phyloP scores from a whole-genome alignment of 495 filamentous ascomycete species.

The Hypoxylon crocopeplum region DNA sequence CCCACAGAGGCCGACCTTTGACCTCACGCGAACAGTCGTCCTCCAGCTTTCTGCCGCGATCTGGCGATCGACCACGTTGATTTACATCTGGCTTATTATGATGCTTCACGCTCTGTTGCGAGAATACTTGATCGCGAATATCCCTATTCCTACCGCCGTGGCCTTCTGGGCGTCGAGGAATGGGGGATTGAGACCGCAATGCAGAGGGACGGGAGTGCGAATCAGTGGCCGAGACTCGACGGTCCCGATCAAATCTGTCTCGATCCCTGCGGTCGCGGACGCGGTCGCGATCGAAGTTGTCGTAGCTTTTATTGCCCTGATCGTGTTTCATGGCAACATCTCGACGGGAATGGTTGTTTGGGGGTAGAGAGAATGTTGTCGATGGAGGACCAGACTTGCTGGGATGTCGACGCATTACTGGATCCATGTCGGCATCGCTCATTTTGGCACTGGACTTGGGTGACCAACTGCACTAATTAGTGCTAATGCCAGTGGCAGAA shows the following conservation, averaged over 20 bases:
- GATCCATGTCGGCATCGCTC: constrained; percentile 38
- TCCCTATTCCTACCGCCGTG: constrained; percentile 25
- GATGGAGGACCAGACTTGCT: constrained; percentile 24
- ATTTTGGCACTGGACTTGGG: constrained; percentile 29
- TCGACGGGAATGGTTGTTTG: constrained; percentile 23
- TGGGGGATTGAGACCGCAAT: constrained; percentile 37
- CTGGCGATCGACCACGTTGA: constrained; percentile 36
- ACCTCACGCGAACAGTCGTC: constrained; percentile 28
- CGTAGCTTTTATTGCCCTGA: constrained; percentile 28
- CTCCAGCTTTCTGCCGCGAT: constrained; percentile 18
- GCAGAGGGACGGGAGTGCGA: constrained; percentile 30
- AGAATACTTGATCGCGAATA: constrained; percentile 23
- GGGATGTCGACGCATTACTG: constrained; percentile 33
- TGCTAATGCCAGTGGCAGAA: constrained; percentile 23
- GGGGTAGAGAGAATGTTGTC: constrained; percentile 21
- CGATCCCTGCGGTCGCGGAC: constrained; percentile 40
- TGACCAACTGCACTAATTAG: constrained; percentile 12
- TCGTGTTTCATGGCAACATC: constrained; percentile 44
- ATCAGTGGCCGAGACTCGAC: constrained; percentile 27
- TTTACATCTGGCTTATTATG: constrained; percentile 31
- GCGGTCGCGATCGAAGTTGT: constrained; percentile 38
- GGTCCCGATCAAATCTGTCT: constrained; percentile 30
- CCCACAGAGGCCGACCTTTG: constrained; percentile 27
- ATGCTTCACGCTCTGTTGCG: constrained; percentile 26
- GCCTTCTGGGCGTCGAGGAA: constrained; percentile 24